Conservation (phyloP, 495 filamentous ascomycete genomes). For the Podospora appendiculata region DNA sequence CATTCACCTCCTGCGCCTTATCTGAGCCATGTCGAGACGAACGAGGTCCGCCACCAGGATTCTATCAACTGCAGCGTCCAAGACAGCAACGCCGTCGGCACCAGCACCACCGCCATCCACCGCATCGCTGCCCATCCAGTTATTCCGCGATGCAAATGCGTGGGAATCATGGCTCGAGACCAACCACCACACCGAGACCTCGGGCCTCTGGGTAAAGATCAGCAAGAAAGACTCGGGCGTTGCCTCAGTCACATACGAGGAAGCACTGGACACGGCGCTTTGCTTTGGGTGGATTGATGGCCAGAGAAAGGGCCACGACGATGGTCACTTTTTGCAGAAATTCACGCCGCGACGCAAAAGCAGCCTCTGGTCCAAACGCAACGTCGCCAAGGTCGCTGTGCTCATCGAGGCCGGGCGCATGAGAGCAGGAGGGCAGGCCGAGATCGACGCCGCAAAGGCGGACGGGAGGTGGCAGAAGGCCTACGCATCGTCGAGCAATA, state of each 20-base stretch:
- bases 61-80: neutral
- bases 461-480: constrained; percentile 51
- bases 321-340: constrained; percentile 36
- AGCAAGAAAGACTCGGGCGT: constrained; percentile 41
- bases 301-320: constrained; percentile 34
- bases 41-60: neutral
- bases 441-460: constrained; percentile 44
- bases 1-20: too few species aligned
- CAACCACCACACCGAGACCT: constrained; percentile 21
- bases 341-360: constrained; percentile 48
- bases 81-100: neutral
- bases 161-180: constrained; percentile 40
- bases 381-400: constrained; percentile 34
- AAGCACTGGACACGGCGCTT: constrained; percentile 47
- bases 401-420: constrained; percentile 39
- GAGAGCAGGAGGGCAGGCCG: constrained; percentile 35
- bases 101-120: neutral
- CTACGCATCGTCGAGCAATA: constrained; percentile 38
- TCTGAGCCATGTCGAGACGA: neutral
- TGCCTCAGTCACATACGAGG: constrained; percentile 39
- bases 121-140: constrained; percentile 19
- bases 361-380: constrained; percentile 45
- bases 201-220: constrained; percentile 47
- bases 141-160: constrained; percentile 27
- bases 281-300: constrained; percentile 58